Percentiles rank a stretch among this genome's conserved stretches.
These are phyloP conservation scores for Solanum chilense DNA, from an alignment of 257 asterid species.

Conservation along the genomic window DNA sequence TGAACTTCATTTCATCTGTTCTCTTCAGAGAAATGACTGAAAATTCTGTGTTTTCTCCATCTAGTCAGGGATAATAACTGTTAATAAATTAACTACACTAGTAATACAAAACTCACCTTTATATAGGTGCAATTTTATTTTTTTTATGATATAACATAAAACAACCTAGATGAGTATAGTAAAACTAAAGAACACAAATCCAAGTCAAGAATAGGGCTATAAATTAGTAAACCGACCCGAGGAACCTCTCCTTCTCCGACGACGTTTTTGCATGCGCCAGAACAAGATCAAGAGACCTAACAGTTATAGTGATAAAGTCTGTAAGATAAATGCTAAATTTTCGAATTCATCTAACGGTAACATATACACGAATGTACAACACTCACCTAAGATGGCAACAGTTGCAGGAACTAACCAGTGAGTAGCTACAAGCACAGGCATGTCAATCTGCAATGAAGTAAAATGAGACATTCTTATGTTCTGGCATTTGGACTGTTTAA, in stretches of 20 bases:
- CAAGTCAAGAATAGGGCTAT: not conserved
- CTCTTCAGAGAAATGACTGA: not conserved
- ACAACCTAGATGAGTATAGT: not conserved
- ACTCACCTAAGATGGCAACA: constrained; percentile 64
- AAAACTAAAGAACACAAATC: not conserved
- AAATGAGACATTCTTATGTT: not conserved
- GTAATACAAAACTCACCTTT: not conserved
- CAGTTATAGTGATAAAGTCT: not conserved
- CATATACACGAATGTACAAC: not conserved
- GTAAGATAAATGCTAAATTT: not conserved
- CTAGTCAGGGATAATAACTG: not conserved
- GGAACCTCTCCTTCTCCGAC: constrained; percentile 70
- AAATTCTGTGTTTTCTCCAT: not conserved
- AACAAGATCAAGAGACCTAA: constrained; percentile 57
- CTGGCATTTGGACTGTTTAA: not conserved
- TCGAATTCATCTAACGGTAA: not conserved
- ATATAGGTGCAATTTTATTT: not conserved
- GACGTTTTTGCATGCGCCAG: constrained; percentile 76
- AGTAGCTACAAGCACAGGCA: constrained; percentile 71
- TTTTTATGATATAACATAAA: not conserved
- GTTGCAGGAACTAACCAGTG: constrained; percentile 83
- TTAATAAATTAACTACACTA: not conserved
- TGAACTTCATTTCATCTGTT: not conserved
- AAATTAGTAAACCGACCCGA: constrained; percentile 44
- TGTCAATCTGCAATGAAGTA: constrained; percentile 49